These are phyloP conservation scores for Debaryomyces udenii DNA, from an alignment of 1,139 yeast species.

Conservation along the genomic window DNA sequence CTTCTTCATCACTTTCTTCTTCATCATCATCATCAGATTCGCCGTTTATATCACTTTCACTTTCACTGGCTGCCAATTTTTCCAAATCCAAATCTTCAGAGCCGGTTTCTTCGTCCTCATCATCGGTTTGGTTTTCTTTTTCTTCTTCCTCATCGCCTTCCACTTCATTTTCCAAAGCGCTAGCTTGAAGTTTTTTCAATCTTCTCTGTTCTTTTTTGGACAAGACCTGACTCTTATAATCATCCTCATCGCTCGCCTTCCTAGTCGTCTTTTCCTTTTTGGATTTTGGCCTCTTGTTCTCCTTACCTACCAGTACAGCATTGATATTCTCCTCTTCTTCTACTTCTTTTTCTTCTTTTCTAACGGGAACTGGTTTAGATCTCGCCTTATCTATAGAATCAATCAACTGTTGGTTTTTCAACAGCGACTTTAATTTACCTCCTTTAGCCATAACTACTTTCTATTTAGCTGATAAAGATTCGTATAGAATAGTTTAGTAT, in stretches of 20 bases:
- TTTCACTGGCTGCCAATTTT: slow-evolving; percentile 57
- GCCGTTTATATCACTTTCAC: slow-evolving; percentile 41
- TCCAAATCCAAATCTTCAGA: slow-evolving; percentile 51
- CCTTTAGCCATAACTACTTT: slow-evolving; percentile 32
- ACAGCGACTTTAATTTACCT: slow-evolving; percentile 38
- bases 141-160: slow-evolving; percentile 25
- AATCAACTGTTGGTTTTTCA: slow-evolving; percentile 33
- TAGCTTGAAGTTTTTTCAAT: slow-evolving; percentile 52
- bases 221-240: slow-evolving; percentile 47
- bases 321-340: slow-evolving; percentile 12
- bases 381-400: slow-evolving; percentile 31
- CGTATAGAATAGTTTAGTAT: slow-evolving; percentile 2
- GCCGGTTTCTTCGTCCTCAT: slow-evolving; percentile 25
- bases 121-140: slow-evolving; percentile 16
- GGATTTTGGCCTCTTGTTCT: slow-evolving; percentile 5
- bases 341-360: slow-evolving; percentile 13
- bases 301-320: not conserved
- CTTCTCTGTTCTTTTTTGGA: slow-evolving; percentile 70
- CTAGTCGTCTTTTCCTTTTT: slow-evolving; percentile 18
- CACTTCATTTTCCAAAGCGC: slow-evolving; percentile 19
- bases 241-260: slow-evolving; percentile 23
- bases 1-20: too few relatives aligned
- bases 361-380: slow-evolving; percentile 23
- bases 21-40: slow-evolving; percentile 33
- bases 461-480: slow-evolving; percentile 2